These are phyloP conservation scores for Cutaneotrichosporon sp. DNA, from an alignment of 1,284 basidiomycete genomes.

Conservation along the genomic window DNA sequence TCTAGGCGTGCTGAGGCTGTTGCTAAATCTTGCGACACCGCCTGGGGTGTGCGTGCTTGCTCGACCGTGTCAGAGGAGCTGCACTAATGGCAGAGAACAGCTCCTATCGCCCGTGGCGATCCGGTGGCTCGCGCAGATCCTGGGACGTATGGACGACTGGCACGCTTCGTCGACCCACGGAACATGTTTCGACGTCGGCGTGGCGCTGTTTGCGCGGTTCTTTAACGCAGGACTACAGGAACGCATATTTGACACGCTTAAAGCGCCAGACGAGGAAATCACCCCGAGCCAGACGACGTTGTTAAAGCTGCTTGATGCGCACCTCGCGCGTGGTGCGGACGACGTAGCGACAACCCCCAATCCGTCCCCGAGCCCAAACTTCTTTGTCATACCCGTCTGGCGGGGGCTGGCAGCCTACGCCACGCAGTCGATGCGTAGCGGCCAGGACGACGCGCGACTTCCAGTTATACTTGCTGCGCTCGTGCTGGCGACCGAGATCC, in stretches of 20 bases:
- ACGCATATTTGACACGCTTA: slow-evolving; percentile 4
- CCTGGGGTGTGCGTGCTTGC: slow-evolving; percentile 55
- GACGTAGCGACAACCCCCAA: neutral
- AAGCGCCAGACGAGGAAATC: slow-evolving; percentile 58
- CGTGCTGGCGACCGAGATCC: slow-evolving; percentile 65
- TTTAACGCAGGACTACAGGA: slow-evolving; percentile 41
- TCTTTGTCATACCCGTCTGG: slow-evolving; percentile 24
- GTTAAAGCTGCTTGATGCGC: slow-evolving; percentile 78
- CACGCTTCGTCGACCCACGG: slow-evolving; percentile 58
- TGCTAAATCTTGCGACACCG: slow-evolving; percentile 64
- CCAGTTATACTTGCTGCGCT: slow-evolving; percentile 68
- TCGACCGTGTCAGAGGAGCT: neutral
- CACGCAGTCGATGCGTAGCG: slow-evolving; percentile 20
- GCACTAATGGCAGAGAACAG: slow-evolving; percentile 2
- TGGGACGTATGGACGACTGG: slow-evolving; percentile 56
- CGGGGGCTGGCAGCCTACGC: slow-evolving; percentile 25
- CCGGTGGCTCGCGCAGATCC: slow-evolving; percentile 50
- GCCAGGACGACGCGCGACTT: slow-evolving; percentile 38
- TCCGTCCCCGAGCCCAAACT: slow-evolving; percentile 5
- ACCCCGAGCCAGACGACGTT: slow-evolving; percentile 74
- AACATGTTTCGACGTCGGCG: slow-evolving; percentile 66
- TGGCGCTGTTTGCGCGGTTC: slow-evolving; percentile 51
- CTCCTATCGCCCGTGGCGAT: slow-evolving; percentile 21
- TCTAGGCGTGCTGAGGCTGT: slow-evolving; percentile 61
- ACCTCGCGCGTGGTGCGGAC: slow-evolving; percentile 52